A percentile compares a stretch with the other conserved stretches of the same genome.
phyloP scores from a whole-genome alignment of 768 basidiomycete genomes.

The Boletellus emodensis region DNA sequence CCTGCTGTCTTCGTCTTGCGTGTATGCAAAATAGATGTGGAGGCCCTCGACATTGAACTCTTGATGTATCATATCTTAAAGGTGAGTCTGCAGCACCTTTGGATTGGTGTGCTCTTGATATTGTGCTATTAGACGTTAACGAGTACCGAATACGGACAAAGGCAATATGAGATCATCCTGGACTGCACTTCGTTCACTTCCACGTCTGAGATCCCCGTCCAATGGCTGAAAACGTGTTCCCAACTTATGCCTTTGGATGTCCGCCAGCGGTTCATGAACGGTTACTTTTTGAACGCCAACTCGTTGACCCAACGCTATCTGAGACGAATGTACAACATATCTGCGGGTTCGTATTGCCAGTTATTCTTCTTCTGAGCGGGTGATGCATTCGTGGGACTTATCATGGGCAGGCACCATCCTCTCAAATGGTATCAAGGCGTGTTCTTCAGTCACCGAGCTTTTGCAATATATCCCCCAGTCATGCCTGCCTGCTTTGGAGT shows the following conservation, averaged over 20 bases:
- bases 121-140: slow-evolving; percentile 45
- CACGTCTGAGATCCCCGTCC: slow-evolving; percentile 72
- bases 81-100: slow-evolving; percentile 35
- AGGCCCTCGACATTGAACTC: slow-evolving; percentile 73
- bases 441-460: slow-evolving; percentile 61
- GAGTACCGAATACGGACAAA: slow-evolving; percentile 43
- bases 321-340: slow-evolving; percentile 72
- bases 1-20: slow-evolving; percentile 57
- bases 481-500: slow-evolving; percentile 43
- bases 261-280: slow-evolving; percentile 52
- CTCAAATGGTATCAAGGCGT: slow-evolving; percentile 51
- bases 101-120: background rate
- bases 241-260: slow-evolving; percentile 73
- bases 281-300: slow-evolving; percentile 75
- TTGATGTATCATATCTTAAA: slow-evolving; percentile 77
- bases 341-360: slow-evolving; percentile 35
- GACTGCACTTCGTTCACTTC: slow-evolving; percentile 79
- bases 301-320: slow-evolving; percentile 67
- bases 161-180: slow-evolving; percentile 66
- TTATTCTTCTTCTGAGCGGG: background rate
- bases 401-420: slow-evolving; percentile 44
- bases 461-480: slow-evolving; percentile 50
- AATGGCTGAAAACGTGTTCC: slow-evolving; percentile 75
- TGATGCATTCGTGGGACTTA: background rate
- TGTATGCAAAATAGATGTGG: slow-evolving; percentile 70